These are phyloP conservation scores for Ceratobasidium sp. DNA, from an alignment of 1,284 basidiomycete genomes.

Conservation along the genomic window DNA sequence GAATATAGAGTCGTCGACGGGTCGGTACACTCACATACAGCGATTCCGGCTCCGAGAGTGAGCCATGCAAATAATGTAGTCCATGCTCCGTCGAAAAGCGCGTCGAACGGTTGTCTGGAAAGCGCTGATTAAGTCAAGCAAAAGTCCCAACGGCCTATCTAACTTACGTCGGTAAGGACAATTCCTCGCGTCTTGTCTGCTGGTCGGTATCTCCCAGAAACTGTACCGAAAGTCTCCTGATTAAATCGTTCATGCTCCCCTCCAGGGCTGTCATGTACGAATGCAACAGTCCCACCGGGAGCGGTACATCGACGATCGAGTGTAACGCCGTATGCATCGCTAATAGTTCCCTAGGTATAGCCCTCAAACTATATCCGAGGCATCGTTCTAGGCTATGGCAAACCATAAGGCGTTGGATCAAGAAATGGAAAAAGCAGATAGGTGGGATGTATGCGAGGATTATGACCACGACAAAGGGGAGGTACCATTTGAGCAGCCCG, in stretches of 20 bases:
- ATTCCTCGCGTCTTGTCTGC: background rate
- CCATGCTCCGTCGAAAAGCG: background rate
- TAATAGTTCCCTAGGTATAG: no score
- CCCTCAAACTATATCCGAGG: no score
- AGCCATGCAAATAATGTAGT: background rate
- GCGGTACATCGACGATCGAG: background rate
- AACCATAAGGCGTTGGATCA: background rate
- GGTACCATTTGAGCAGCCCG: conserved; percentile 27
- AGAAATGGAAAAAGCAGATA: background rate
- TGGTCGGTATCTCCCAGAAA: no score
- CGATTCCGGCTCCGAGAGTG: background rate
- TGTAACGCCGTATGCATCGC: background rate
- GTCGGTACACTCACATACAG: background rate
- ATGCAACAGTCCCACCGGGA: conserved; percentile 6
- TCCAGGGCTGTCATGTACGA: conserved; percentile 7
- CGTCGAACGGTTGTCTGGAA: background rate
- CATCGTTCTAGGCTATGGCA: background rate
- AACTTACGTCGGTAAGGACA: background rate
- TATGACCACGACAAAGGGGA: background rate
- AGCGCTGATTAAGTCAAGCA: no score
- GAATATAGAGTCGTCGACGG: no score
- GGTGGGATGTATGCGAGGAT: conserved; percentile 1
- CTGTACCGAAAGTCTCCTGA: background rate
- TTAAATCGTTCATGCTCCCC: background rate
- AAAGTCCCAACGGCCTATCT: no score